A percentile compares a stretch with the other conserved stretches of the same genome.
Conservation (phyloP, 805 yeast species). For the Saturnispora serradocipensis region DNA sequence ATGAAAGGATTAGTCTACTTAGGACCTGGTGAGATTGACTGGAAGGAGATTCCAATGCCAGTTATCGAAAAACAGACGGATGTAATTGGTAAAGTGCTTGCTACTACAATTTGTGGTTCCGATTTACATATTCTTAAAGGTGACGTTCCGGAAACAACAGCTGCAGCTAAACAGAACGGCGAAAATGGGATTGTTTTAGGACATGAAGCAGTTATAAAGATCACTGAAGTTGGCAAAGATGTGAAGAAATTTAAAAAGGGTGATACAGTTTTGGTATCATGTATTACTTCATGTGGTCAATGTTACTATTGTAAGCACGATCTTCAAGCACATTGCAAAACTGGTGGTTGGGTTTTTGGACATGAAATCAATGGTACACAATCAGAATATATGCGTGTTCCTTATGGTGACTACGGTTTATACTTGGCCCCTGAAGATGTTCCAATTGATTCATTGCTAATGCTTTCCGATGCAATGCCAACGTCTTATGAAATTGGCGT, state of each 20-base stretch:
- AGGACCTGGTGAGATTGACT: slow-evolving; percentile 33
- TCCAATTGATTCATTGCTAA: slow-evolving; percentile 41
- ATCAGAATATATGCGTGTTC: slow-evolving; percentile 51
- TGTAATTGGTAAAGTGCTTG: slow-evolving; percentile 45
- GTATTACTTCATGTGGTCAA: slow-evolving; percentile 52
- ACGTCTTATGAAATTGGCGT: slow-evolving; percentile 64
- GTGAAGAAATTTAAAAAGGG: slow-evolving; percentile 44
- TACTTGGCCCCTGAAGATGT: slow-evolving; percentile 26
- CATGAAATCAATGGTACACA: slow-evolving; percentile 62
- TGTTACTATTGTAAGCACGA: slow-evolving; percentile 48
- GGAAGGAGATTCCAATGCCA: slow-evolving; percentile 36
- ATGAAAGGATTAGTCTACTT: slow-evolving; percentile 42
- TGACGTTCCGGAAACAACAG: slow-evolving; percentile 44
- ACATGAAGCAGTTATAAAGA: slow-evolving; percentile 53
- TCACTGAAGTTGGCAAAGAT: slow-evolving; percentile 38
- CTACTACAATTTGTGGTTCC: slow-evolving; percentile 58
- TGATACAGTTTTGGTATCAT: slow-evolving; percentile 54
- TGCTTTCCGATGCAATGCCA: slow-evolving; percentile 57
- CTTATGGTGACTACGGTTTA: slow-evolving; percentile 36
- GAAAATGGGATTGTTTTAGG: slow-evolving; percentile 36
- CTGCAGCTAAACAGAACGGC: slow-evolving; percentile 19
- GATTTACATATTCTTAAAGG: slow-evolving; percentile 58
- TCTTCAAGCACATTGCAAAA: slow-evolving; percentile 50
- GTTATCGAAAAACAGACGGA: slow-evolving; percentile 38
- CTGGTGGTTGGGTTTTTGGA: slow-evolving; percentile 40